Percentiles rank a stretch among this genome's conserved stretches.
Conservation (phyloP, 2,329 filamentous ascomycete species). For the Pyrenophora tritici-repentis region DNA sequence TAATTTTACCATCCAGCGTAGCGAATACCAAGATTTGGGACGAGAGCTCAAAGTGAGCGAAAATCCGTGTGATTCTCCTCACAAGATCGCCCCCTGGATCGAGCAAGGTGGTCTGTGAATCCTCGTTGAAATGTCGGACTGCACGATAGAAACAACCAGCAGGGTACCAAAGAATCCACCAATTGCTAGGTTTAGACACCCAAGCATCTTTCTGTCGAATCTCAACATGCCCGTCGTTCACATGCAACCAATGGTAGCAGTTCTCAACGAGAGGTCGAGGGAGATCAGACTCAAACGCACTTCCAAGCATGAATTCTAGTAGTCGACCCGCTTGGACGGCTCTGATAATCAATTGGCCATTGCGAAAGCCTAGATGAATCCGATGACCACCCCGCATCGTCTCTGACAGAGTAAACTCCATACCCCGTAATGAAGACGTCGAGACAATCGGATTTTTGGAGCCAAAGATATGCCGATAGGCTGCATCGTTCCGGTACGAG, state of each 20-base stretch:
- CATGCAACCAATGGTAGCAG: constrained; percentile 66
- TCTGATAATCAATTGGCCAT: constrained; percentile 51
- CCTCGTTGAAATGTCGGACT: constrained; percentile 25
- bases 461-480: constrained; percentile 60
- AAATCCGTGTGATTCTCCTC: constrained; percentile 50
- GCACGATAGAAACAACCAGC: constrained; percentile 10
- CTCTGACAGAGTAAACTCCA: constrained; percentile 52
- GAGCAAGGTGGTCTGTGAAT: constrained; percentile 48
- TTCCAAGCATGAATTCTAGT: constrained; percentile 45
- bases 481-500: constrained; percentile 52
- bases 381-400: constrained; percentile 47
- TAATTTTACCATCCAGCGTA: constrained; percentile 40
- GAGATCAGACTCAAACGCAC: constrained; percentile 43
- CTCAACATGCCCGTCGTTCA: constrained; percentile 55
- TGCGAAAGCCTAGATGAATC: constrained; percentile 61
- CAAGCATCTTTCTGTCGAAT: constrained; percentile 56
- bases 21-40: constrained; percentile 56
- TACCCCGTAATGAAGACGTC: constrained; percentile 58
- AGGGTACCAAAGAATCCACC: constrained; percentile 46
- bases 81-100: constrained; percentile 56
- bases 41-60: constrained; percentile 56
- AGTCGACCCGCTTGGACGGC: constrained; percentile 36
- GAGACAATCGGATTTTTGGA: constrained; percentile 57
- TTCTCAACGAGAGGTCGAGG: constrained; percentile 57
- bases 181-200: constrained; percentile 47